phyloP scores from a whole-genome alignment of 192 early-diverging fungal species.

The Coemansia sp. region DNA sequence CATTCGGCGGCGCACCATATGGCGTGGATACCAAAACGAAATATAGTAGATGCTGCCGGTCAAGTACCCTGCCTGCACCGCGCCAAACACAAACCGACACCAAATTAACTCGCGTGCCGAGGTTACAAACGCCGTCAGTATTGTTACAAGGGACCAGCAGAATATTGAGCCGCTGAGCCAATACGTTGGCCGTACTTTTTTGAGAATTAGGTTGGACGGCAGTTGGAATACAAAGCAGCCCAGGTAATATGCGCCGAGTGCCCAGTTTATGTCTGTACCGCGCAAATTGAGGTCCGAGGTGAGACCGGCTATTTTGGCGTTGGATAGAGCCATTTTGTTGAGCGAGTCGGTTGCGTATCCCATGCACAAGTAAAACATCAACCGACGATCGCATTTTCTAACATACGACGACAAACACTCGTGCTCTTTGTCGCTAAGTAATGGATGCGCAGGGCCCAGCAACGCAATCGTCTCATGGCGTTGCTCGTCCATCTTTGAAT shows the following conservation, averaged over 20 bases:
- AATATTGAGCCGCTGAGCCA: conserved; percentile 43
- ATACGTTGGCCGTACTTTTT: conserved; percentile 25
- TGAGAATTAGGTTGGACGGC: conserved; percentile 47
- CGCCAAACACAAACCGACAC: conserved; percentile 42
- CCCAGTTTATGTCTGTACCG: conserved; percentile 37
- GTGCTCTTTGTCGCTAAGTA: conserved; percentile 24
- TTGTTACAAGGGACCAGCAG: conserved; percentile 36
- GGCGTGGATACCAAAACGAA: conserved; percentile 49
- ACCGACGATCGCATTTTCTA: conserved; percentile 45
- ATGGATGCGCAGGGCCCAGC: not conserved
- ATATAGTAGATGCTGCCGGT: conserved; percentile 52
- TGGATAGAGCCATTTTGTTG: conserved; percentile 50
- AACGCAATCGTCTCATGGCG: not conserved
- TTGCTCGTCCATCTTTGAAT: not conserved
- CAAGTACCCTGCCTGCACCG: conserved; percentile 46
- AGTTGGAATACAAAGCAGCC: conserved; percentile 48
- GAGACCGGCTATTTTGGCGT: conserved; percentile 45
- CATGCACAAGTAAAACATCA: conserved; percentile 38
- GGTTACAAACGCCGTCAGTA: conserved; percentile 21
- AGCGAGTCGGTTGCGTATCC: conserved; percentile 45
- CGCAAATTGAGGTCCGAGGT: conserved; percentile 25
- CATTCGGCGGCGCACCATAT: conserved; percentile 35
- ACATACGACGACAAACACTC: conserved; percentile 22
- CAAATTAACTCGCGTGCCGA: conserved; percentile 15
- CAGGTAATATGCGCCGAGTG: conserved; percentile 42